phyloP scores from a whole-genome alignment of 768 basidiomycete species.

The Russula earlei region DNA sequence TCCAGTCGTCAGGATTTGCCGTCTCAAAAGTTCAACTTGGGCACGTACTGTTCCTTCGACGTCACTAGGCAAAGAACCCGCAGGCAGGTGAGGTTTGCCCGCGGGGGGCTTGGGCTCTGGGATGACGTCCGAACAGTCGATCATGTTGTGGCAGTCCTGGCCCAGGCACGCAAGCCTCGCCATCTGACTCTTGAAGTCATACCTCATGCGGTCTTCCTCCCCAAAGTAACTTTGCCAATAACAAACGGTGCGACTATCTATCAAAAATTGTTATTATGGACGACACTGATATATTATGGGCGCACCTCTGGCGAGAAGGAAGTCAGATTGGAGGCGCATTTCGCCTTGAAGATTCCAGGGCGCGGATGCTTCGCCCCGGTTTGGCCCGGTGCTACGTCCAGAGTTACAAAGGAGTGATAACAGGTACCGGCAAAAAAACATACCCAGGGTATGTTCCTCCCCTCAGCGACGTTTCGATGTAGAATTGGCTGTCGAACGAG shows the following conservation, averaged over 20 bases:
- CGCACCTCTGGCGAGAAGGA: conserved; percentile 23
- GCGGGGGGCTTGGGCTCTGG: conserved; percentile 1
- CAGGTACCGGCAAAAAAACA: background rate
- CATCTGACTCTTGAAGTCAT: conserved; percentile 25
- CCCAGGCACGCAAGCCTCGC: conserved; percentile 26
- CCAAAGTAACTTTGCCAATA: conserved; percentile 28
- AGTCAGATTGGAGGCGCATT: conserved; percentile 30
- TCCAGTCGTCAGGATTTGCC: background rate
- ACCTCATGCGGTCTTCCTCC: conserved; percentile 24
- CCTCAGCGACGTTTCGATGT: conserved; percentile 29
- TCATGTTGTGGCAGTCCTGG: conserved; percentile 16
- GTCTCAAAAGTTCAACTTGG: background rate
- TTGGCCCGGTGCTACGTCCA: conserved; percentile 16
- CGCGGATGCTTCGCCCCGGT: conserved; percentile 27
- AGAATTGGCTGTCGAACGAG: conserved; percentile 26
- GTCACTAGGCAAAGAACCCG: background rate
- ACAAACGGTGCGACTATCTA: conserved; percentile 29
- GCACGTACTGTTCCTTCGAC: conserved; percentile 1
- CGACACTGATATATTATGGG: background rate
- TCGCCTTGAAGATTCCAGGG: conserved; percentile 24
- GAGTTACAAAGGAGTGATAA: background rate
- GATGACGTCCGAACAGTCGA: conserved; percentile 20
- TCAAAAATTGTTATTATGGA: background rate
- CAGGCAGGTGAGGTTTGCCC: background rate
- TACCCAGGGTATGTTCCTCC: conserved; percentile 26